phyloP scores from a whole-genome alignment of 2,329 filamentous ascomycete genomes.

The Aspergillus fumigatiaffinis region DNA sequence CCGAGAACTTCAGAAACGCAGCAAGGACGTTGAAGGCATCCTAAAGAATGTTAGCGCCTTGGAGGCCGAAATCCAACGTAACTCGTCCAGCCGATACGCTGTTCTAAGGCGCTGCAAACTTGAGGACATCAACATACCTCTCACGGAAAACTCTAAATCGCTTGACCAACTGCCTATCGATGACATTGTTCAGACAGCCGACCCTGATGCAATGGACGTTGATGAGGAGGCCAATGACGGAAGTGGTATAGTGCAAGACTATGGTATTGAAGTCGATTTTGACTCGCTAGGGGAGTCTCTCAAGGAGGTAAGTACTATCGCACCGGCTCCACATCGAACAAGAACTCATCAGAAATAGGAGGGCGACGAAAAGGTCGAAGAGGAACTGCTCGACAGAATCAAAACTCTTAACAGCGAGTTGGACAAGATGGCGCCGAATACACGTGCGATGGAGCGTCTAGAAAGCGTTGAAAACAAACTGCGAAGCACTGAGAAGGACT shows the following conservation, averaged over 20 bases:
- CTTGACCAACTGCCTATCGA: conserved; percentile 85
- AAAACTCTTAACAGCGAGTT: conserved; percentile 70
- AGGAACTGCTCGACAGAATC: conserved; percentile 74
- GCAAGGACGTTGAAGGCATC: conserved; percentile 73
- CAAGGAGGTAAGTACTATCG: conserved; percentile 59
- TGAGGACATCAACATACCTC: conserved; percentile 83
- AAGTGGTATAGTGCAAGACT: conserved; percentile 66
- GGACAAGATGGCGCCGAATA: conserved; percentile 94
- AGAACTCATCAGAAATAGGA: conserved; percentile 46
- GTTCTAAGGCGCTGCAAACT: conserved; percentile 85
- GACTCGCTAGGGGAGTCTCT: conserved; percentile 75
- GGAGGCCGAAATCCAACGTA: conserved; percentile 83
- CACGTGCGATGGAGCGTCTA: conserved; percentile 88
- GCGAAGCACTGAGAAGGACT: conserved; percentile 80
- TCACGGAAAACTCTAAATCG: conserved; percentile 64
- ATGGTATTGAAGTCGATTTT: conserved; percentile 89
- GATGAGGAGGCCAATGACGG: conserved; percentile 62
- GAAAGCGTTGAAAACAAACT: conserved; percentile 81
- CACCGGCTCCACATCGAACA: no score
- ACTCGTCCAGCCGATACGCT: conserved; percentile 77
- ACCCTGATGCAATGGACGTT: conserved; percentile 88
- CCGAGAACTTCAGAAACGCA: conserved; percentile 75
- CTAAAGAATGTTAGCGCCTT: conserved; percentile 71
- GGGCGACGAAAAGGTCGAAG: conserved; percentile 67
- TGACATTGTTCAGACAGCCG: conserved; percentile 67